A percentile compares a stretch with the other conserved stretches of the same genome.
Evolutionary conservation across 2,329 filamentous ascomycete genomes (phyloP).

Genomic region (Aciculosporium take): DNA sequence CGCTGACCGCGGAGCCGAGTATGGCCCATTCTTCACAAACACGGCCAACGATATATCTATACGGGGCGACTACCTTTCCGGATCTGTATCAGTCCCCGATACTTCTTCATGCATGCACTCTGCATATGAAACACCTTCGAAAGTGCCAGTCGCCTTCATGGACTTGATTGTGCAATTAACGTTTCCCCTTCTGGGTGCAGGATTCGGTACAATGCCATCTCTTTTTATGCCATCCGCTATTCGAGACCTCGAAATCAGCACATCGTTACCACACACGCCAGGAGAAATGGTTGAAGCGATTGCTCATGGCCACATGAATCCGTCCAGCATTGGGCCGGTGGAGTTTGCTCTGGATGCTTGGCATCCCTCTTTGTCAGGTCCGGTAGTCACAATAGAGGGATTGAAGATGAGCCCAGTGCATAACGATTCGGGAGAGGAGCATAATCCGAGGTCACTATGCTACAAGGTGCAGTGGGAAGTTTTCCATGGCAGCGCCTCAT

Average conservation of each 20-base stretch:
- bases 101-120: slow-evolving; percentile 31
- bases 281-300: slow-evolving; percentile 17
- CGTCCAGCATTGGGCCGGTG: slow-evolving; percentile 13
- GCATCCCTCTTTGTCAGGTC: slow-evolving; percentile 11
- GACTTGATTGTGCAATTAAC: slow-evolving; percentile 30
- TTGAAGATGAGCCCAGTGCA: slow-evolving; percentile 27
- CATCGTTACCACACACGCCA: slow-evolving; percentile 11
- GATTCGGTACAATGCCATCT: slow-evolving; percentile 14
- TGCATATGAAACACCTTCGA: slow-evolving; percentile 25
- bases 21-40: slow-evolving; percentile 13
- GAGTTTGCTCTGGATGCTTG: slow-evolving; percentile 23
- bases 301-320: slow-evolving; percentile 13
- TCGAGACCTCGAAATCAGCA: slow-evolving; percentile 16
- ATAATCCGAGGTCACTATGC: slow-evolving; percentile 20
- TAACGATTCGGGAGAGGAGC: slow-evolving; percentile 14
- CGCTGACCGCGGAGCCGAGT: slow-evolving; percentile 12
- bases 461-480: slow-evolving; percentile 31
- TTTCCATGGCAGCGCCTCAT: slow-evolving; percentile 7
- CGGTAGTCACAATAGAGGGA: slow-evolving; percentile 22
- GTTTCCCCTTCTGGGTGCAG: slow-evolving; percentile 24
- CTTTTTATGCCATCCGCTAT: slow-evolving; percentile 24
- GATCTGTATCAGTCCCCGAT: slow-evolving; percentile 18
- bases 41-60: slow-evolving; percentile 8
- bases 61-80: slow-evolving; percentile 15
- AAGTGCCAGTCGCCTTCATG: slow-evolving; percentile 31